Percentiles rank a stretch among this genome's conserved stretches.
Evolutionary conservation across 129 eudicot genomes (phyloP).

Genomic region (Oenanthe sinensis): DNA sequence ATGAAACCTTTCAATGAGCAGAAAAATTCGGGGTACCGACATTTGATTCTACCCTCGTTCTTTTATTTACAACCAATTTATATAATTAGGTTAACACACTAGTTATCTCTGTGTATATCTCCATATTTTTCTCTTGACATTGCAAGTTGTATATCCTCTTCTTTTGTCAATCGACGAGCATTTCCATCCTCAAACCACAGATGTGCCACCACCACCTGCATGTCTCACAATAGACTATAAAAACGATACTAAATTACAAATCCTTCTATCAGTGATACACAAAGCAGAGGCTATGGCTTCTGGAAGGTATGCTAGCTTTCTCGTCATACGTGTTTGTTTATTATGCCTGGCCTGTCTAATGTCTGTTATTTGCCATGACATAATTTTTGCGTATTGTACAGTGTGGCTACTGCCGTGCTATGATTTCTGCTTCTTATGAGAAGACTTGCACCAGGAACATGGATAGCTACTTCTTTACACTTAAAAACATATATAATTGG

Average conservation of each 20-base stretch:
- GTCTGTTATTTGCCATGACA: no score
- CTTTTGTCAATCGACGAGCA: background rate
- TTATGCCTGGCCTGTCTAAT: no score
- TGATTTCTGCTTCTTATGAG: no score
- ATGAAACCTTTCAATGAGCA: background rate
- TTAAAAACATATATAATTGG: no score
- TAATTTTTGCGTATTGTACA: no score
- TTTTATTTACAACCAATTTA: no score
- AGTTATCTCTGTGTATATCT: background rate
- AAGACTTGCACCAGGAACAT: no score
- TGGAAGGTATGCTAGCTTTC: conserved; percentile 46
- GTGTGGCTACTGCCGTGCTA: no score
- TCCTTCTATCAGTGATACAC: conserved; percentile 8
- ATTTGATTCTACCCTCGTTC: no score
- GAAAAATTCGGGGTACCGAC: no score
- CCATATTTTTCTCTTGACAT: no score
- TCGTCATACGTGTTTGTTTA: background rate
- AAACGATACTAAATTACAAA: background rate
- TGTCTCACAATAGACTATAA: conserved; percentile 40
- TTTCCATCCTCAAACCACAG: background rate
- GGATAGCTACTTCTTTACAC: no score
- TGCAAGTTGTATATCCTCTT: conserved; percentile 34
- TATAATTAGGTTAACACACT: background rate
- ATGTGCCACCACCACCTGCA: conserved; percentile 30
- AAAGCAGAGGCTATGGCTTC: conserved; percentile 44